These are phyloP conservation scores for Jimgerdemannia lactiflua DNA, from an alignment of 192 early-diverging fungal species.

Conservation along the genomic window DNA sequence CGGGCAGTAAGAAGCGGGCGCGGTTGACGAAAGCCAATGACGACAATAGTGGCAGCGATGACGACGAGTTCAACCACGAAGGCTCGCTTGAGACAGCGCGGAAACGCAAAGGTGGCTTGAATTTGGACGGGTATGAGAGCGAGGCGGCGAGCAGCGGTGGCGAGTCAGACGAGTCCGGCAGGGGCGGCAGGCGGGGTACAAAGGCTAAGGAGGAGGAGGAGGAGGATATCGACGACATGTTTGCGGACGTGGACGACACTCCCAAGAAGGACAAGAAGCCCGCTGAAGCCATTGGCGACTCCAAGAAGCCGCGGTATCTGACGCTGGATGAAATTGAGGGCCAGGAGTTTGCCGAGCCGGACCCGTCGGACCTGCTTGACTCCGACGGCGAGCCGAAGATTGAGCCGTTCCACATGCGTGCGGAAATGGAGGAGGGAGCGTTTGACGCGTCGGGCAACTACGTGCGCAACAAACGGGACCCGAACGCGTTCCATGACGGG, in stretches of 20 bases:
- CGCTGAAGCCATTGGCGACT: slow-evolving; percentile 10
- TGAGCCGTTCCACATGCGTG: slow-evolving; percentile 76
- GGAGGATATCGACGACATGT: slow-evolving; percentile 58
- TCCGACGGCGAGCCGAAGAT: slow-evolving; percentile 55
- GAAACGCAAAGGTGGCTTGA: slow-evolving; percentile 43
- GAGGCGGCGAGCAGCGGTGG: slow-evolving; percentile 28
- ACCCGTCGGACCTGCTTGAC: slow-evolving; percentile 50
- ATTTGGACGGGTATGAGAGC: slow-evolving; percentile 41
- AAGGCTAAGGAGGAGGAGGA: slow-evolving; percentile 18
- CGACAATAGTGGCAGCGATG: too few relatives aligned
- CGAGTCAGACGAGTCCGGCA: slow-evolving; percentile 35
- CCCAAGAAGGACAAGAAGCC: slow-evolving; percentile 14
- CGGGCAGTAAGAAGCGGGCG: too few relatives aligned
- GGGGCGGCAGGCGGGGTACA: slow-evolving; percentile 29
- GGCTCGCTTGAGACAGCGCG: slow-evolving; percentile 47
- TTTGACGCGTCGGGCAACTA: slow-evolving; percentile 71
- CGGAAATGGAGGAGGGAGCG: slow-evolving; percentile 69
- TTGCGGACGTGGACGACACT: slow-evolving; percentile 45
- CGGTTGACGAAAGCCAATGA: too few relatives aligned
- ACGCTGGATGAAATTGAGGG: slow-evolving; percentile 42
- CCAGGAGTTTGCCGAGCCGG: slow-evolving; percentile 46
- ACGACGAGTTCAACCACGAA: slow-evolving; percentile 43
- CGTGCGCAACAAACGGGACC: slow-evolving; percentile 64
- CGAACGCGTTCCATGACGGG: slow-evolving; percentile 64
- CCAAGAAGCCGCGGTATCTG: slow-evolving; percentile 15